Conservation (phyloP, 306 rosid genomes). For the Citrullus mucosospermus region DNA sequence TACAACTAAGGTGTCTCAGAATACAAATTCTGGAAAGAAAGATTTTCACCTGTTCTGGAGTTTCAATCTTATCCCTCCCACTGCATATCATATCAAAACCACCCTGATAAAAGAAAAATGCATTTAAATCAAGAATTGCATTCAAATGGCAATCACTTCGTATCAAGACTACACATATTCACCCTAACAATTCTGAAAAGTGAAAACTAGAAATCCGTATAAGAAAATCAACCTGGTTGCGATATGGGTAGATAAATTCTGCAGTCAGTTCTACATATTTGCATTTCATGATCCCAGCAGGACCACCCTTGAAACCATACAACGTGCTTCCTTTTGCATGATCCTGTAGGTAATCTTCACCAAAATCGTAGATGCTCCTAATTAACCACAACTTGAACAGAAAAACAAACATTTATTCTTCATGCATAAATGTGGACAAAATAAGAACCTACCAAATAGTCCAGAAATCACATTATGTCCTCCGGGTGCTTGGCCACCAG, state of each 20-base stretch:
- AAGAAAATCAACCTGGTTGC: constrained; percentile 54
- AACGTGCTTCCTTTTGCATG: constrained; percentile 61
- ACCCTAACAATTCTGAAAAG: neutral
- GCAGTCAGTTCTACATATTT: constrained; percentile 62
- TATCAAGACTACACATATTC: neutral
- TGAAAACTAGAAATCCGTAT: neutral
- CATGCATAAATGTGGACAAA: neutral
- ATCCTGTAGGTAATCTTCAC: constrained; percentile 75
- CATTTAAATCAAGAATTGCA: neutral
- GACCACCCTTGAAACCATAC: constrained; percentile 93
- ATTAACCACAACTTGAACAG: neutral
- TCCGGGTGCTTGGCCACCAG: constrained; percentile 99
- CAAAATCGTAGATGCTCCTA: neutral
- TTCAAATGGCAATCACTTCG: neutral
- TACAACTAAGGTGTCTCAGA: neutral
- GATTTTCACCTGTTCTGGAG: constrained; percentile 72
- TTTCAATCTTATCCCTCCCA: constrained; percentile 99
- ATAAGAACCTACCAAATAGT: constrained; percentile 42
- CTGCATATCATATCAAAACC: constrained; percentile 98
- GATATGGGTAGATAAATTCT: constrained; percentile 70
- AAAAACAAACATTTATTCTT: neutral
- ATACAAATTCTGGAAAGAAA: neutral
- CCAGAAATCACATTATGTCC: constrained; percentile 98
- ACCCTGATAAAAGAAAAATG: constrained; percentile 37
- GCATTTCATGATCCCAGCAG: constrained; percentile 95